These are phyloP conservation scores for Chrysoporthe puriensis DNA, from an alignment of 2,329 filamentous ascomycete species.

Conservation along the genomic window DNA sequence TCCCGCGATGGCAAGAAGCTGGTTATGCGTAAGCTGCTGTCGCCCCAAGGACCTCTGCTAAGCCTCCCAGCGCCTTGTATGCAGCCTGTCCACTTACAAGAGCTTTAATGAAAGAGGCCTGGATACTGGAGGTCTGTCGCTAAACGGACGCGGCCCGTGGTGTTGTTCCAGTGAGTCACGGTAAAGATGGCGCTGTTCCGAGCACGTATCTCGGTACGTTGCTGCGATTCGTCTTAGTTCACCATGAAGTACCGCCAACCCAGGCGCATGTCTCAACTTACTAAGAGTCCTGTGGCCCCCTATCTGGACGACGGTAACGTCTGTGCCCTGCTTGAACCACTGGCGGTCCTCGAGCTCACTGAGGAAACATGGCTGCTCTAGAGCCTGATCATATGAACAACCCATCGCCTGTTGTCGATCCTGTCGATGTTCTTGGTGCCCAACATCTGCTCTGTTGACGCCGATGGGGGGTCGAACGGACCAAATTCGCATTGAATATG, in stretches of 20 bases:
- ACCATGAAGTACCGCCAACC: neutral
- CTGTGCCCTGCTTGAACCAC: constrained; percentile 17
- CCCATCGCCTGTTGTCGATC: constrained; percentile 25
- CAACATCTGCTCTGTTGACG: constrained; percentile 17
- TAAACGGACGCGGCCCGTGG: neutral
- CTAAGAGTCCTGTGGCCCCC: constrained; percentile 23
- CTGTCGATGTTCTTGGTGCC: constrained; percentile 16
- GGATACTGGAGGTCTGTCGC: neutral
- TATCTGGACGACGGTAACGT: constrained; percentile 25
- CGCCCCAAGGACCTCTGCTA: neutral
- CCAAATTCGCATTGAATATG: neutral
- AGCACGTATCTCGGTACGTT: constrained; percentile 16
- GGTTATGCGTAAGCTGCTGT: neutral
- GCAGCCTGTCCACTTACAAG: constrained; percentile 21
- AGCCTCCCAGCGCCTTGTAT: neutral
- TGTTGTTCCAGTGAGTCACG: constrained; percentile 14
- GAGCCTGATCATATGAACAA: constrained; percentile 23
- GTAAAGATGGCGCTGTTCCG: constrained; percentile 16
- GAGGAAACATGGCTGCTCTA: constrained; percentile 21
- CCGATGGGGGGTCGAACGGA: constrained; percentile 10
- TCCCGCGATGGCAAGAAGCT: constrained; percentile 23
- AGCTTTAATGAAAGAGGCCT: constrained; percentile 21
- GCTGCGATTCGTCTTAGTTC: constrained; percentile 14
- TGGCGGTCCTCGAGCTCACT: constrained; percentile 22
- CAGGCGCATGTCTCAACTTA: constrained; percentile 17